Evolutionary conservation across 805 yeast genomes (phyloP).

Genomic region (Yamadazyma philogaea): DNA sequence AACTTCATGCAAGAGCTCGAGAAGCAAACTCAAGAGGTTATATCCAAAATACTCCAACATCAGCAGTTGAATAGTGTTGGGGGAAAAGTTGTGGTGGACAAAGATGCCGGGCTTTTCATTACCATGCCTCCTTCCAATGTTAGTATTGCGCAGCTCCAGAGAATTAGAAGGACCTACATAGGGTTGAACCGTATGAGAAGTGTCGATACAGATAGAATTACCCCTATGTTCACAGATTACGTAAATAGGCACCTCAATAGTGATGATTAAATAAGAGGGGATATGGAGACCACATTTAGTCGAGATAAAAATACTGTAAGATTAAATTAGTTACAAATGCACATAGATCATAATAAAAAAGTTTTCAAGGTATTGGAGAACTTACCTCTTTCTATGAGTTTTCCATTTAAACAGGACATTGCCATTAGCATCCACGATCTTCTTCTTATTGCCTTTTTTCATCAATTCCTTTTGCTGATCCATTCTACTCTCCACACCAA

Average conservation of each 20-base stretch:
- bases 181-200: conserved; percentile 75
- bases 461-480: conserved; percentile 75
- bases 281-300: neutral
- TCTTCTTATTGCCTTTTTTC: conserved; percentile 87
- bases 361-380: neutral
- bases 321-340: neutral
- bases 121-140: conserved; percentile 62
- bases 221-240: conserved; percentile 73
- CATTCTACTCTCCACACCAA: conserved; percentile 67
- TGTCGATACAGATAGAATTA: conserved; percentile 65
- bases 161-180: conserved; percentile 82
- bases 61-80: conserved; percentile 53
- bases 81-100: conserved; percentile 47
- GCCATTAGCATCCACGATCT: conserved; percentile 65
- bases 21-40: conserved; percentile 61
- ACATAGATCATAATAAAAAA: too few relatives aligned
- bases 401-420: conserved; percentile 79
- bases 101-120: conserved; percentile 44
- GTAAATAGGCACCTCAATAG: conserved; percentile 57
- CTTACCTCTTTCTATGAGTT: conserved; percentile 59
- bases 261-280: conserved; percentile 1
- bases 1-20: conserved; percentile 80
- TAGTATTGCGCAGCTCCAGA: conserved; percentile 73
- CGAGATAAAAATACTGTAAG: neutral
- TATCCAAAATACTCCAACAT: conserved; percentile 58